phyloP scores from a whole-genome alignment of 2,329 filamentous ascomycete genomes.

The Hypocreales sp. region DNA sequence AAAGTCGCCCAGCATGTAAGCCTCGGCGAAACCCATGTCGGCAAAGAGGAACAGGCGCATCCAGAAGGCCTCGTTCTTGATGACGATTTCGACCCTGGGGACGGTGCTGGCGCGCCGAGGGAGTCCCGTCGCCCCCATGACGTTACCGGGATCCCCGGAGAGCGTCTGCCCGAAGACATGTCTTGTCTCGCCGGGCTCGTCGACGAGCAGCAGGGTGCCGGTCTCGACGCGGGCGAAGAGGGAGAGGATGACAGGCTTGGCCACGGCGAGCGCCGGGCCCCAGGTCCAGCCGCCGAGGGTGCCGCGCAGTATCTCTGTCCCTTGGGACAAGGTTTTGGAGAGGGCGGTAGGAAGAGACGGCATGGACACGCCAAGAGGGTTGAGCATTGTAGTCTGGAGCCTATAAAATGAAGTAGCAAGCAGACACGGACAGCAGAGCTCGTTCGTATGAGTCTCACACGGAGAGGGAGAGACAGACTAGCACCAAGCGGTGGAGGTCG shows the following conservation, averaged over 20 bases:
- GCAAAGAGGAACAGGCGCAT: constrained; percentile 51
- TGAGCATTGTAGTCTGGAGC: too few species aligned
- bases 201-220: constrained; percentile 31
- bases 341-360: constrained; percentile 22
- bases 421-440: too few species aligned
- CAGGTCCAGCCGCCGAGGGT: constrained; percentile 29
- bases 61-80: constrained; percentile 56
- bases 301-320: constrained; percentile 23
- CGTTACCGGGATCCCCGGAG: constrained; percentile 16
- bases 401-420: too few species aligned
- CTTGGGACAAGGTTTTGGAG: constrained; percentile 20
- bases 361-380: constrained; percentile 3
- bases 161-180: constrained; percentile 30
- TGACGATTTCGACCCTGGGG: constrained; percentile 36
- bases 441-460: too few species aligned
- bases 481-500: too few species aligned
- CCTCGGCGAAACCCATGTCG: constrained; percentile 62
- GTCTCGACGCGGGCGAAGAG: constrained; percentile 29
- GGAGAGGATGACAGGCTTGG: constrained; percentile 28
- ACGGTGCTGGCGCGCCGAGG: constrained; percentile 16
- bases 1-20: constrained; percentile 59
- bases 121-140: constrained; percentile 18
- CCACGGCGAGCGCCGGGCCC: constrained; percentile 28
- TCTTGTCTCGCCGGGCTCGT: constrained; percentile 26
- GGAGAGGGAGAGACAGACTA: too few species aligned